phyloP scores from a whole-genome alignment of 1,139 yeast species.

The Suhomyces wounanorum region DNA sequence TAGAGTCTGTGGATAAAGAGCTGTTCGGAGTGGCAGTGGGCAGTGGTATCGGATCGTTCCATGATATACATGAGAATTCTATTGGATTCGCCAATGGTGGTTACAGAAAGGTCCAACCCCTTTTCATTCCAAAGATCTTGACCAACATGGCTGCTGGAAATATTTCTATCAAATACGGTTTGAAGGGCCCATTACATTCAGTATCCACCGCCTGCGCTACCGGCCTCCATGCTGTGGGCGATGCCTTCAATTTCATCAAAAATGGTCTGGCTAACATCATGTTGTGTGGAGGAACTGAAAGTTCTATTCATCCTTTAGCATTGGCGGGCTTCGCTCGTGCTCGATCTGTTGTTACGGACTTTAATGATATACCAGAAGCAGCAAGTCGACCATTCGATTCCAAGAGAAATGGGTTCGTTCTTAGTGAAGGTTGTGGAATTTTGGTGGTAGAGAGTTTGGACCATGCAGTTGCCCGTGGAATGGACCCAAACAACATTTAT shows the following conservation, averaged over 20 bases:
- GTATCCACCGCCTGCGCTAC: slow-evolving; percentile 97
- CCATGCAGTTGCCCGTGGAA: slow-evolving; percentile 68
- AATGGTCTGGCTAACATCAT: slow-evolving; percentile 83
- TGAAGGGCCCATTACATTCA: slow-evolving; percentile 85
- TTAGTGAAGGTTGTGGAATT: slow-evolving; percentile 92
- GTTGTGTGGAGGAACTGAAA: slow-evolving; percentile 93
- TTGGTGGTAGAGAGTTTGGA: slow-evolving; percentile 73
- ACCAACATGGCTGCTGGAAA: slow-evolving; percentile 97
- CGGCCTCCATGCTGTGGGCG: slow-evolving; percentile 92
- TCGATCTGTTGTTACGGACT: slow-evolving; percentile 69
- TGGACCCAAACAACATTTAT: slow-evolving; percentile 57
- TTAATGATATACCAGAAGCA: slow-evolving; percentile 57
- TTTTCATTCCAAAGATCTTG: slow-evolving; percentile 80
- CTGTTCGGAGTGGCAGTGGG: slow-evolving; percentile 79
- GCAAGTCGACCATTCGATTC: slow-evolving; percentile 91
- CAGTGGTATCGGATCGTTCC: slow-evolving; percentile 89
- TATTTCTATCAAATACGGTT: slow-evolving; percentile 72
- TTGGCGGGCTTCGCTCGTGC: slow-evolving; percentile 93
- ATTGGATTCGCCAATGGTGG: slow-evolving; percentile 53
- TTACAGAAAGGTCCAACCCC: slow-evolving; percentile 75
- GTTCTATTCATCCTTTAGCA: slow-evolving; percentile 83
- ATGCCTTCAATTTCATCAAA: slow-evolving; percentile 77
- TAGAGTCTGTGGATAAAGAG: slow-evolving; percentile 3
- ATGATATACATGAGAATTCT: slow-evolving; percentile 67
- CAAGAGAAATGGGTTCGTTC: slow-evolving; percentile 80